Evolutionary conservation across 192 early-diverging fungal species (phyloP), one percentile per base, ranked within the genome.

Genomic region (Coemansia umbellata): DNA sequence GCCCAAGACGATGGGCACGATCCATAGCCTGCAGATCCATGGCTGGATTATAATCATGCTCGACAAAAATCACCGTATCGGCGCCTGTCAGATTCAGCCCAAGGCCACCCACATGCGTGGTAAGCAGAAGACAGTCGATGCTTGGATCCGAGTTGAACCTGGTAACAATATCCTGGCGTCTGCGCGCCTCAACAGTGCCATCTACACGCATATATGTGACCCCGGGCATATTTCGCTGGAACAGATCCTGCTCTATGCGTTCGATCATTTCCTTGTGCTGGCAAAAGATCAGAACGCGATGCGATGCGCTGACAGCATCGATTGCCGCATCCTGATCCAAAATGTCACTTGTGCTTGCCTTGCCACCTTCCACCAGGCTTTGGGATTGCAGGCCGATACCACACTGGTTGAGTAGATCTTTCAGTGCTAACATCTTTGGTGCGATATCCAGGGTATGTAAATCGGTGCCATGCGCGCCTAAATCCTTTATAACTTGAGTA

Each of bases 11-110:
- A 74, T 99, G 97, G 0, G 94, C 97, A 32, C 97, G 85, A 72
- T 99, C 97, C 97, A 97, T 97, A 2, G 97, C 97, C 68, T 99
- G 97, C 50, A 97, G 67, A 77, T 99, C 97, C 72, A 94, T 97
- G 81, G 94, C 94, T 5, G 97, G 97, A 62, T 99, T 99, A 86
- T 95, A 99, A 58, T 99, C 97, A 61, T 97, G 97, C 64, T 99
- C 97, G 8, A 97, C 90, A 82, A 99, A 97, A 26, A 99, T 95
- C 0, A 99, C 96, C 3, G 94, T 96, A 53, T 99, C 97, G n/a
- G 97, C 97, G 5, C 94, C 97, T 5, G 97, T 99, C 56, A 99
- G 74, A 51, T 97, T 99, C 8, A 99, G 77, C 1, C 97, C 97
- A 15, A 99, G 79, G 6, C 97, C 97, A 55, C 97, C 97, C 21